Conservation (phyloP, 768 basidiomycete species). For the Cyathus striatus region DNA sequence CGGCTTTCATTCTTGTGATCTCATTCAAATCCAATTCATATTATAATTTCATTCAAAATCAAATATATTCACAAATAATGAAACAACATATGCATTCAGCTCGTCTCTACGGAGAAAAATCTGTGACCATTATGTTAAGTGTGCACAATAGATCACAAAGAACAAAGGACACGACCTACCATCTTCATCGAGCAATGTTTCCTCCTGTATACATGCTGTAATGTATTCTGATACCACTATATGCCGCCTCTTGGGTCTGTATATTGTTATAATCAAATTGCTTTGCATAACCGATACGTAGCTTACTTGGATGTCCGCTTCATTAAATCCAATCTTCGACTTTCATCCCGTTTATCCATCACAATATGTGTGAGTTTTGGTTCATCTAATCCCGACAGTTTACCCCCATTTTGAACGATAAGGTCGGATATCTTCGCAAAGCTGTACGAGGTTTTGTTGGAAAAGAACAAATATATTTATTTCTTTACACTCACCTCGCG, state of each 20-base stretch:
- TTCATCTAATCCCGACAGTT: conserved; percentile 61
- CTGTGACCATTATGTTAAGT: conserved; percentile 1
- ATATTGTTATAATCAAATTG: conserved; percentile 9
- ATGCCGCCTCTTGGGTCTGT: conserved; percentile 76
- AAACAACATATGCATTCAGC: too few relatives aligned
- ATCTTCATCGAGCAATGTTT: conserved; percentile 80
- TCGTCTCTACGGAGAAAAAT: conserved; percentile 7
- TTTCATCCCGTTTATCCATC: conserved; percentile 76
- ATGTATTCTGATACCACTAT: conserved; percentile 78
- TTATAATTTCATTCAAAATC: too few relatives aligned
- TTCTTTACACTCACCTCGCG: conserved; percentile 37
- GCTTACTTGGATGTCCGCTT: conserved; percentile 68
- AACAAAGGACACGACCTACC: conserved; percentile 40
- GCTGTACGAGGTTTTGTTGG: conserved; percentile 29
- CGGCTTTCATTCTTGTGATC: too few relatives aligned
- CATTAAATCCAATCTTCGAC: conserved; percentile 66
- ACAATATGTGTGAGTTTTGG: conserved; percentile 84
- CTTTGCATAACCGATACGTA: neutral
- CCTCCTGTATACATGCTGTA: conserved; percentile 75
- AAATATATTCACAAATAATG: neutral
- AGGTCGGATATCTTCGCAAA: conserved; percentile 44
- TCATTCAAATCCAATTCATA: too few relatives aligned
- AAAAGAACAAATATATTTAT: neutral
- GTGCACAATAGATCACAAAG: conserved; percentile 15
- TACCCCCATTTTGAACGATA: conserved; percentile 71